Base-by-base conservation (phyloP, 352 stramenopile species). In the Globisporangium cederbergense region DNA sequence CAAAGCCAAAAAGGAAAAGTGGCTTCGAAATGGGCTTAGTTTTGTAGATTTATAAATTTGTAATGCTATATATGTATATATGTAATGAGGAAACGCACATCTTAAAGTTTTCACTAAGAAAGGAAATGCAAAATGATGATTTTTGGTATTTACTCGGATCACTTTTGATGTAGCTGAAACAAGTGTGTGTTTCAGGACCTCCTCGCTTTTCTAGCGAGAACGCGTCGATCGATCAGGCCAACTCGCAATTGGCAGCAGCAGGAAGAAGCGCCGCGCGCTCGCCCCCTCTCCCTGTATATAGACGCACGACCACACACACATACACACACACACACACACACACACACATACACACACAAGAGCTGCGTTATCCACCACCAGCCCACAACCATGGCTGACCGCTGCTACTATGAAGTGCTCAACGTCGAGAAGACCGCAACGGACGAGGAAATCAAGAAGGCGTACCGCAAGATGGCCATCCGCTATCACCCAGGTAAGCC, bases 381-480 rank as follows among this genome's bases (percentile, higher is more conserved):
- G 28, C 13, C 10, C 20, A 28, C 14, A 8, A 65, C 53, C 3
- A 88, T 88, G 77, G 72, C 69, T 18, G 79, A 90, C 22, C 68
- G 68, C 59, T 78, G 74, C 65, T 93, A 93, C 73, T 93, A 93
- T 66, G 73, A 74, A 62, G 82, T 83, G 68, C 78, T 93, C 51
- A 74, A 65, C 56, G 81, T 93, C 61, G 62, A 84, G 64, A 86
- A 83, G 72, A 88, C 79, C 30, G 83, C 85, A 45, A 84, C 78
- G 20, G 81, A 85, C 67, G 81, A 92, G 25, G 85, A 93, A 62
- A 93, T 93, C 67, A 93, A 93, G 71, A 74, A 74, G 46, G 83
- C 85, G 47, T 97, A 97, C 68, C 76, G 88, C 53, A 96, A 95
- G 69, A 55, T 97, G 58, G 89, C 90, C 22, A 74, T 97, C 51